Evolutionary conservation across 2,329 filamentous ascomycete genomes (phyloP).

Genomic region (Fusarium sacchari): DNA sequence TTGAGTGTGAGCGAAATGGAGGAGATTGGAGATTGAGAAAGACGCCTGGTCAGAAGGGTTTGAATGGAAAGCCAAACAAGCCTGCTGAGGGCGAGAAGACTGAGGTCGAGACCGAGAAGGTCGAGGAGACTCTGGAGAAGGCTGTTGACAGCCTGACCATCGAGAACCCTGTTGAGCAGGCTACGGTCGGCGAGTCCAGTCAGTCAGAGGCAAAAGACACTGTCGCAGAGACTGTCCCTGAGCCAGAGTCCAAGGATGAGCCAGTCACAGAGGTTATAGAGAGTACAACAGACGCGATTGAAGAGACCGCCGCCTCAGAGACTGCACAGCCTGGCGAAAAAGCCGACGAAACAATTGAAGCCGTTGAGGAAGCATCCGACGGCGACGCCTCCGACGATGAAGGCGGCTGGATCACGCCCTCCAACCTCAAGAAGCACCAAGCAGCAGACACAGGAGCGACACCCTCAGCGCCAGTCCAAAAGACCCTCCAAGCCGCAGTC

Average conservation of each 20-base stretch:
- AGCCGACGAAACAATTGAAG: constrained; percentile 29
- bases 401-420: constrained; percentile 93
- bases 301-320: neutral
- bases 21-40: constrained; percentile 87
- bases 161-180: constrained; percentile 17
- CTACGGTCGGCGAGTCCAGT: constrained; percentile 6
- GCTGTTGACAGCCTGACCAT: constrained; percentile 23
- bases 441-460: constrained; percentile 66
- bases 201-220: neutral
- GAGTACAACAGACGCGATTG: neutral
- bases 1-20: constrained; percentile 92
- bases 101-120: neutral
- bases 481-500: constrained; percentile 84
- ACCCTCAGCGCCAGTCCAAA: constrained; percentile 62
- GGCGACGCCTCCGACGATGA: constrained; percentile 63
- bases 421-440: constrained; percentile 88
- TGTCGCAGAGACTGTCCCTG: neutral
- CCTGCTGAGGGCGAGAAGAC: constrained; percentile 24
- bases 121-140: constrained; percentile 10
- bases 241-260: neutral
- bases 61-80: constrained; percentile 72
- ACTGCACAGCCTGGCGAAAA: constrained; percentile 4
- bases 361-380: constrained; percentile 54
- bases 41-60: constrained; percentile 78
- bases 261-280: neutral